These are phyloP conservation scores for Paraleonurus japonicus DNA, from an alignment of 257 asterid species.

Conservation along the genomic window DNA sequence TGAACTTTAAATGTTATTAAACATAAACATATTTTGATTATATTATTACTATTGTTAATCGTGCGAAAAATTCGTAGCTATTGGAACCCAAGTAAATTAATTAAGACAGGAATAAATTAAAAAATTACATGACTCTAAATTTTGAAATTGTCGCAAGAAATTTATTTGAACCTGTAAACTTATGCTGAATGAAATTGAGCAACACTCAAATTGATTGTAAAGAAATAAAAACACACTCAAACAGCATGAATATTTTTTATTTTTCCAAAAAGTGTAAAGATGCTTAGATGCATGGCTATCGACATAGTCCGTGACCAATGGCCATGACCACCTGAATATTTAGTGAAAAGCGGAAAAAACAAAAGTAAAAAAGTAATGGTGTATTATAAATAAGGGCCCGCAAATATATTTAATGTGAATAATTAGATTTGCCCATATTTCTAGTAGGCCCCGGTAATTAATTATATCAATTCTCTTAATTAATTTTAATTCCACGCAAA, in stretches of 20 bases:
- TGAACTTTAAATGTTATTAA: too few species aligned
- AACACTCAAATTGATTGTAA: too few species aligned
- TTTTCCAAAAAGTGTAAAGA: background rate
- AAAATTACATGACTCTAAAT: background rate
- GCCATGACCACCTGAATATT: constrained; percentile 6
- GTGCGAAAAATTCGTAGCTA: too few species aligned
- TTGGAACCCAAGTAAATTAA: too few species aligned
- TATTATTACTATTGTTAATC: too few species aligned
- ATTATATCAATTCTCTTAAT: background rate
- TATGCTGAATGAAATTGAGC: background rate
- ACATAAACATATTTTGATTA: too few species aligned
- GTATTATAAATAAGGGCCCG: background rate
- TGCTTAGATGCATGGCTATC: background rate
- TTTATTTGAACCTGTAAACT: background rate
- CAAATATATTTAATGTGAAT: background rate
- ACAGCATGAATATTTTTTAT: too few species aligned
- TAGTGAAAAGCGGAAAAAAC: background rate
- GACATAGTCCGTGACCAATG: background rate
- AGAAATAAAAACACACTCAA: too few species aligned
- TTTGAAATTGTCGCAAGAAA: background rate
- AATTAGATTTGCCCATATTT: constrained; percentile 2
- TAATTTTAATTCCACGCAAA: background rate
- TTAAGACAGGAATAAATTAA: too few species aligned
- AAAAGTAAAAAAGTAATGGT: constrained; percentile 2
- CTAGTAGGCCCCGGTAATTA: constrained; percentile 19